These are phyloP conservation scores for Eucommia ulmoides DNA, from an alignment of 257 asterid genomes.

Conservation along the genomic window DNA sequence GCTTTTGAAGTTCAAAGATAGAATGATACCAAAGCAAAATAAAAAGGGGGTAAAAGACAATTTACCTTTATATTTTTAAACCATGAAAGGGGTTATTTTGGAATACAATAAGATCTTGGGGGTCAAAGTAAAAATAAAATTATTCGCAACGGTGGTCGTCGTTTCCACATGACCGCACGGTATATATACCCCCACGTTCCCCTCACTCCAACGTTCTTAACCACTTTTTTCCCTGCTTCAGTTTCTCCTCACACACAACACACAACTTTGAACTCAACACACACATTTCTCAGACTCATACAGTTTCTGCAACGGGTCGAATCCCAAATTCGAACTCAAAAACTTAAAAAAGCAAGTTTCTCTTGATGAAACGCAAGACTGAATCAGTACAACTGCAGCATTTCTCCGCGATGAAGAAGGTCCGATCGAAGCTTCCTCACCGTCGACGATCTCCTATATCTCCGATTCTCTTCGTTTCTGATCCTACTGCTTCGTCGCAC, in stretches of 20 bases:
- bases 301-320: slow-evolving; percentile 14
- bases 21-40: too few species aligned
- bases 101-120: too few species aligned
- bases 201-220: slow-evolving; percentile 24
- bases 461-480: slow-evolving; percentile 22
- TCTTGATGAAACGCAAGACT: slow-evolving; percentile 40
- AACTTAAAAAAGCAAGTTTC: neutral
- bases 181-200: slow-evolving; percentile 28
- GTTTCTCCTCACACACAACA: slow-evolving; percentile 1
- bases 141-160: too few species aligned
- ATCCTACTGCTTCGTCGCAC: slow-evolving; percentile 11
- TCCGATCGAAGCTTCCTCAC: slow-evolving; percentile 59
- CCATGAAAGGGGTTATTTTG: too few species aligned
- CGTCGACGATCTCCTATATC: slow-evolving; percentile 42
- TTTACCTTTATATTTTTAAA: too few species aligned
- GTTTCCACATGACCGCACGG: slow-evolving; percentile 27
- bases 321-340: slow-evolving; percentile 10
- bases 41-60: too few species aligned
- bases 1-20: too few species aligned
- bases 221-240: slow-evolving; percentile 28
- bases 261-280: too few species aligned
- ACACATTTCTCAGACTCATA: too few species aligned
- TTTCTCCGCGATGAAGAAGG: slow-evolving; percentile 42
- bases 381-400: slow-evolving; percentile 15
- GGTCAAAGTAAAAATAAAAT: too few species aligned